Evolutionary conservation across 306 rosid species (phyloP).

Genomic region (Parietaria judaica): DNA sequence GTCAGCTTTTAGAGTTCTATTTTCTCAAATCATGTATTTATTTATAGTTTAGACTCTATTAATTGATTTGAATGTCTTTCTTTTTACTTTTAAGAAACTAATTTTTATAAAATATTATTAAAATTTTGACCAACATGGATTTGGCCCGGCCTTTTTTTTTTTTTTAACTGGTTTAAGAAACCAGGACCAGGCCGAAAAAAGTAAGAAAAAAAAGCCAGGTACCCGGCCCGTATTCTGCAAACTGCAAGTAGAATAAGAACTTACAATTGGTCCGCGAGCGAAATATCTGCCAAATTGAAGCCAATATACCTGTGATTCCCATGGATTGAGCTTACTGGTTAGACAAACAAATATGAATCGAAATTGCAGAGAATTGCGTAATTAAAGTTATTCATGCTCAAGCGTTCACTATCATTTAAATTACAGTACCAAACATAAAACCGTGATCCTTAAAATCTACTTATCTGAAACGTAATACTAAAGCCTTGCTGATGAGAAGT

Average conservation of each 20-base stretch:
- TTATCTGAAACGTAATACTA: neutral
- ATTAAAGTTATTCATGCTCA: neutral
- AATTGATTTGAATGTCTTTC: no score
- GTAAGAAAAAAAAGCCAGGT: no score
- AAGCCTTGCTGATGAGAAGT: neutral
- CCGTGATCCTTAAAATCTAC: no score
- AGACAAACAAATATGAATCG: neutral
- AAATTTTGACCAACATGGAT: no score
- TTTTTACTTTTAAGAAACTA: no score
- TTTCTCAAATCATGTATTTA: no score
- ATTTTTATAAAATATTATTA: no score
- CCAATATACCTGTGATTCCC: slow-evolving; percentile 80
- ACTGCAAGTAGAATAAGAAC: slow-evolving; percentile 30
- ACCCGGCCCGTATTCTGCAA: neutral
- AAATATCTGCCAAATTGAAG: slow-evolving; percentile 97
- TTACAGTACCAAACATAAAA: neutral
- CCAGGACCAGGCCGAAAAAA: no score
- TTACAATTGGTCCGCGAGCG: slow-evolving; percentile 92
- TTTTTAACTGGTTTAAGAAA: no score
- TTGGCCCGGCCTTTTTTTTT: no score
- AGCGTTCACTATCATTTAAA: neutral
- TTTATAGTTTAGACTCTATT: no score
- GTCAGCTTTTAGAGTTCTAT: no score
- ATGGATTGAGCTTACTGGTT: slow-evolving; percentile 5
- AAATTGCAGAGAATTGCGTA: neutral